These are phyloP conservation scores for Podospora bellae-mahoneyi DNA, from an alignment of 495 filamentous ascomycete genomes.

Conservation along the genomic window DNA sequence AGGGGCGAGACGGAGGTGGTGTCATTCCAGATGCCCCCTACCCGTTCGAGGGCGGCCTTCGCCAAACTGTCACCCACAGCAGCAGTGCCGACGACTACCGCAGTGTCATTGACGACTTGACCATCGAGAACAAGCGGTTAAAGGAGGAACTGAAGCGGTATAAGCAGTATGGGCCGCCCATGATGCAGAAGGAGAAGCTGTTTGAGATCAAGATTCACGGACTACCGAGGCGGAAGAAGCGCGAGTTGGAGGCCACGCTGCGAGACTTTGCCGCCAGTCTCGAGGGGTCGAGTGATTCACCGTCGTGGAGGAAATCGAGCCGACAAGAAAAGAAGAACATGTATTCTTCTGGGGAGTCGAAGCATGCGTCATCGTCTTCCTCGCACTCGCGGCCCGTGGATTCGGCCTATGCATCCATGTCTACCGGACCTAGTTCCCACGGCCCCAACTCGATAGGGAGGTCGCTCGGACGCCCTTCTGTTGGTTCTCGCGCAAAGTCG, in stretches of 20 bases:
- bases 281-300: constrained; percentile 42
- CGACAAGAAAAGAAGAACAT: constrained; percentile 31
- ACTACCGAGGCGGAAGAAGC: constrained; percentile 60
- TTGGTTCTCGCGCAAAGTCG: constrained; percentile 23
- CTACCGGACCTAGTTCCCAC: constrained; percentile 44
- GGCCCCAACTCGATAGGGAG: constrained; percentile 36
- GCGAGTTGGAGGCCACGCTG: constrained; percentile 68
- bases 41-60: constrained; percentile 8
- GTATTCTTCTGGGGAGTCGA: constrained; percentile 37
- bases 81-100: constrained; percentile 58
- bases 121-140: constrained; percentile 66
- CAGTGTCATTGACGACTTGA: constrained; percentile 70
- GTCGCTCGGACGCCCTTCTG: constrained; percentile 26
- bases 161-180: constrained; percentile 57
- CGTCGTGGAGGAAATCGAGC: constrained; percentile 31
- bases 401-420: constrained; percentile 73
- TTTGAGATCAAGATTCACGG: constrained; percentile 75
- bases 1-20: constrained; percentile 18
- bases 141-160: constrained; percentile 66
- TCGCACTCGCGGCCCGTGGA: constrained; percentile 58
- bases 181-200: constrained; percentile 61
- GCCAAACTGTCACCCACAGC: constrained; percentile 39
- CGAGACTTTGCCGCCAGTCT: constrained; percentile 61
- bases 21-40: neutral
- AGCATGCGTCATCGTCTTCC: constrained; percentile 49